Percentiles rank a stretch among this genome's conserved stretches.
Conservation (phyloP, 2,329 filamentous ascomycete genomes). For the Beauveria australis region DNA sequence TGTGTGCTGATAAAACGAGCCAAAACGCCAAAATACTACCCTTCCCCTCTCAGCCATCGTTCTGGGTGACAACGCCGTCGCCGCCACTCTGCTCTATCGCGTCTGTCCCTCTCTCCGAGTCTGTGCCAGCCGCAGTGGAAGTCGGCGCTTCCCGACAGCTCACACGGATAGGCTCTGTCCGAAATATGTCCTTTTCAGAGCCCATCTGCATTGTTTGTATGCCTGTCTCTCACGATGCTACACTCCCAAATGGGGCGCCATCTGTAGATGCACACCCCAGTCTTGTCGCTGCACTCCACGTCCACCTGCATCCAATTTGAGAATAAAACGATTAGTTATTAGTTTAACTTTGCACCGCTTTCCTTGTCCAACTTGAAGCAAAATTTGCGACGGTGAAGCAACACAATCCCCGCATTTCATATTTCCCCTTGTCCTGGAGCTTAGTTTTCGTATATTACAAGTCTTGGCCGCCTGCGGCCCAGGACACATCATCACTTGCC, state of each 20-base stretch:
- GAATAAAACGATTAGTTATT: not conserved
- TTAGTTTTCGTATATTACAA: not conserved
- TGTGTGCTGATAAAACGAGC: not conserved
- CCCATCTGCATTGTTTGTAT: not conserved
- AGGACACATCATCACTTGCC: too few relatives aligned
- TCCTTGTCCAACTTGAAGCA: not conserved
- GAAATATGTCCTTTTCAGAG: not conserved
- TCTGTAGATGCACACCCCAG: not conserved
- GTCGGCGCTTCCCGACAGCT: slow-evolving; percentile 7
- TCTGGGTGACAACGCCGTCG: not conserved
- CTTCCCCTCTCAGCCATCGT: not conserved
- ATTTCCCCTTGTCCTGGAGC: not conserved
- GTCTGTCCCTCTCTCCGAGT: not conserved
- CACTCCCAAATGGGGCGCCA: not conserved
- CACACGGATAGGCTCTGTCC: slow-evolving; percentile 1
- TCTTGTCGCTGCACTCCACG: not conserved
- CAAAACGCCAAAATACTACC: too few relatives aligned
- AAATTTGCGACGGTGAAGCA: not conserved
- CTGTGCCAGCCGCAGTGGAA: not conserved
- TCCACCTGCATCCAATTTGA: not conserved
- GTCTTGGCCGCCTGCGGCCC: not conserved
- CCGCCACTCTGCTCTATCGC: not conserved
- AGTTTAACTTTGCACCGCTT: not conserved
- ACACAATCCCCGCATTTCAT: not conserved
- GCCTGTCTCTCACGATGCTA: not conserved